Percentiles rank a stretch among this genome's conserved stretches.
Evolutionary conservation across 305 asterid genomes (phyloP).

Genomic region (Galium porrigens): DNA sequence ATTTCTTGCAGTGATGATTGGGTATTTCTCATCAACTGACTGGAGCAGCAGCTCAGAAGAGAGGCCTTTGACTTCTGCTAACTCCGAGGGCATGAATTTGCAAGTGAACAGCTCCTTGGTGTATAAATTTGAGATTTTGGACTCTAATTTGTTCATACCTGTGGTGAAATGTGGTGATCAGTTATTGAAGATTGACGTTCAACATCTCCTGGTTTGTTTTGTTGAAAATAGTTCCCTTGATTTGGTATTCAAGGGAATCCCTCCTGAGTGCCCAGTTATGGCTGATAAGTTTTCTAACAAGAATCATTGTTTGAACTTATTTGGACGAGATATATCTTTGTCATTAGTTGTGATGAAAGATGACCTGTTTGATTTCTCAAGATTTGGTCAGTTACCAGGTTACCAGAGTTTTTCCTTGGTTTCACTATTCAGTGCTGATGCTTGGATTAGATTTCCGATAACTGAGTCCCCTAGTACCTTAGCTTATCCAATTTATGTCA

Average conservation of each 20-base stretch:
- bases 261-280: constrained; percentile 49
- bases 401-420: constrained; percentile 33
- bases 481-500: constrained; percentile 43
- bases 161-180: constrained; percentile 31
- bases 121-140: constrained; percentile 51
- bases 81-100: constrained; percentile 20
- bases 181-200: constrained; percentile 51
- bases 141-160: constrained; percentile 51
- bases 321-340: constrained; percentile 61
- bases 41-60: constrained; percentile 39
- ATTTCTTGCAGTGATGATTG: constrained; percentile 54
- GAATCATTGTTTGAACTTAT: constrained; percentile 58
- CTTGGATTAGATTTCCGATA: constrained; percentile 69
- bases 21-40: constrained; percentile 61
- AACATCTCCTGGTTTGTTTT: constrained; percentile 32
- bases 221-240: constrained; percentile 27
- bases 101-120: constrained; percentile 26
- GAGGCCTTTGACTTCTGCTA: constrained; percentile 23
- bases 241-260: constrained; percentile 44
- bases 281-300: constrained; percentile 41
- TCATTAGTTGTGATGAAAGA: constrained; percentile 35
- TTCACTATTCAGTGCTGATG: constrained; percentile 53
- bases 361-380: constrained; percentile 26
- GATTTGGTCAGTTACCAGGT: constrained; percentile 15
- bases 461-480: constrained; percentile 25